A percentile compares a stretch with the other conserved stretches of the same genome.
phyloP scores from a whole-genome alignment of 108 stramenopile genomes.

The Fragilariopsis cylindrus region DNA sequence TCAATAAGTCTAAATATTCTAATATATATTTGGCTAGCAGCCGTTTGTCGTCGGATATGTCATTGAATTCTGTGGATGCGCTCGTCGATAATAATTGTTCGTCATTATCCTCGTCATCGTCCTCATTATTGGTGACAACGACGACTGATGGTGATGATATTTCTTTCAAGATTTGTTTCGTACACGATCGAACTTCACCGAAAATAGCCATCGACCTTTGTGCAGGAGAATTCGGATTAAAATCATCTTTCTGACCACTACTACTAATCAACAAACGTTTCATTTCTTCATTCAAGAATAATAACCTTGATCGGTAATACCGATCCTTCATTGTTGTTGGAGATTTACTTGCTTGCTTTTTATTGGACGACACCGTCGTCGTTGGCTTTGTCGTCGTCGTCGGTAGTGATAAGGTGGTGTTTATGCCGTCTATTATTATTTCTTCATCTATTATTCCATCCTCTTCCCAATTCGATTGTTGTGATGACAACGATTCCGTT shows the following conservation, averaged over 20 bases:
- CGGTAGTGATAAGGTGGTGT: neutral
- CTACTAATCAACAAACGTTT: neutral
- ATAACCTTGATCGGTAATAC: neutral
- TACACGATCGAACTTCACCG: slow-evolving; percentile 32
- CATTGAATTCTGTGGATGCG: neutral
- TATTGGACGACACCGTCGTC: neutral
- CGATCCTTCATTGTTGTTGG: neutral
- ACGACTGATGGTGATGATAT: slow-evolving; percentile 14
- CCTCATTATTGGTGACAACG: slow-evolving; percentile 4
- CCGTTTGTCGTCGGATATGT: slow-evolving; percentile 14
- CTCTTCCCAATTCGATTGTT: too few relatives aligned
- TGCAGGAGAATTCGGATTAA: slow-evolving; percentile 74
- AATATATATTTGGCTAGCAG: slow-evolving; percentile 59
- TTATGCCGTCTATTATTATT: too few relatives aligned
- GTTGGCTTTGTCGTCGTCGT: neutral
- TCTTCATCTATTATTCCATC: too few relatives aligned
- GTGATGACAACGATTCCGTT: too few relatives aligned
- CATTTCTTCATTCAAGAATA: neutral
- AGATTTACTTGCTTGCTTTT: too few relatives aligned
- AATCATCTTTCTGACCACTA: neutral
- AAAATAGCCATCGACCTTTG: slow-evolving; percentile 76
- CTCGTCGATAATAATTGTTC: neutral
- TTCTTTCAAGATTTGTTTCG: slow-evolving; percentile 25
- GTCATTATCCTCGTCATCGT: slow-evolving; percentile 16
- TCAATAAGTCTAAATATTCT: slow-evolving; percentile 48